Evolutionary conservation across 2,329 filamentous ascomycete genomes (phyloP), one percentile per base, ranked within the genome.

Genomic region (Teratosphaeria destructans): DNA sequence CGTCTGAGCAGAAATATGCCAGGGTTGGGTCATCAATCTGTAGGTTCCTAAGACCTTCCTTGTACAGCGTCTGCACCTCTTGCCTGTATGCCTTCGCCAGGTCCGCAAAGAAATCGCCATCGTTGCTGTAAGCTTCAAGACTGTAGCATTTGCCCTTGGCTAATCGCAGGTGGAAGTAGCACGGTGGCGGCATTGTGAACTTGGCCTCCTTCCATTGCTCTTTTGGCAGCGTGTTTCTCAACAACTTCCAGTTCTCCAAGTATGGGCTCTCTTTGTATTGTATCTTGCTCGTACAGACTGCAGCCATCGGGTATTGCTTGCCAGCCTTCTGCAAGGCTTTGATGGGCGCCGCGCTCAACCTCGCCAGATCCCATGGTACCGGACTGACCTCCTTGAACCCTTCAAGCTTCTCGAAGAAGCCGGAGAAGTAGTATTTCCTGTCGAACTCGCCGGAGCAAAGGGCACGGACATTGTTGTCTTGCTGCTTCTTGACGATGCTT

Each of bases 361-460:
- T 64, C 55, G 71, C 69, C 19, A 73, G 64, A 47, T 72, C 69
- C 72, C 71, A 73, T 23, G 71, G 71, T 49, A 73, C 71, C 4
- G 72, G 70, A 19, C 67, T 66, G 27, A 74, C 71, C 57, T 72
- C 71, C 57, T 70, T 64, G 68, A 73, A 73, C 58, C 72, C 72
- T 52, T 69, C 67, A 29, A 73, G 70, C 64, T 74, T 73, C 65
- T 74, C 72, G 61, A 73, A 72, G 68, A 74, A 73, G 58, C 72
- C 72, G 29, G 67, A 69, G 61, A 73, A 74, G 64, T 73, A 74
- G 65, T 73, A 72, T 60, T 72, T 73, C 60, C 72, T 64, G 64
- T 76, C 71, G 67, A 88, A 90, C 73, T 90, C 87, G 67, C 87
- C 87, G 60, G 86, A 86, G 3, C 85, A 86, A 57, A 89, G 77